These are phyloP conservation scores for Apostasia ramifera DNA, from an alignment of 106 monocot species.

Conservation along the genomic window DNA sequence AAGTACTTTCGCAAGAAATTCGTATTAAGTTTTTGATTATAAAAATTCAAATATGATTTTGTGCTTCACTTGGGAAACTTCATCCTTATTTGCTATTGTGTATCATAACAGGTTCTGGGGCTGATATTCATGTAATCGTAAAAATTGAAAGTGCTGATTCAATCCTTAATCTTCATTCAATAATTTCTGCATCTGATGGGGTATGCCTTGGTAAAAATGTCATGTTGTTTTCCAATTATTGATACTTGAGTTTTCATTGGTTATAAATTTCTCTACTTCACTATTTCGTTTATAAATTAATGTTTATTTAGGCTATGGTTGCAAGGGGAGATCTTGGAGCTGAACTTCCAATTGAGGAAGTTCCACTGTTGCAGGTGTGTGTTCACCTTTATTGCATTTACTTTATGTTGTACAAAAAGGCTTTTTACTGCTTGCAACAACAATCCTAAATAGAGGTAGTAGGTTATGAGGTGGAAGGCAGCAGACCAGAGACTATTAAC, in stretches of 20 bases:
- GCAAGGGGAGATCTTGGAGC: slow-evolving; percentile 99
- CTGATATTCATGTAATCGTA: slow-evolving; percentile 95
- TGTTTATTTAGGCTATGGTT: slow-evolving; percentile 86
- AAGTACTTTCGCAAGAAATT: slow-evolving; percentile 32
- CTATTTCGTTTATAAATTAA: slow-evolving; percentile 3
- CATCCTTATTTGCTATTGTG: neutral
- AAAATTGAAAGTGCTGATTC: slow-evolving; percentile 99
- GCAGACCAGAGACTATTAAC: no score
- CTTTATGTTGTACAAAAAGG: no score
- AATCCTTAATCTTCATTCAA: slow-evolving; percentile 91
- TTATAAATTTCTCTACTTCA: neutral
- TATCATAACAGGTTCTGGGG: slow-evolving; percentile 46
- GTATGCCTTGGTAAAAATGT: slow-evolving; percentile 28
- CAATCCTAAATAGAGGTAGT: no score
- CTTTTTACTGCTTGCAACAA: no score
- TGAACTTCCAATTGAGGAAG: slow-evolving; percentile 98
- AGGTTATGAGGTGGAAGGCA: no score
- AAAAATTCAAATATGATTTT: neutral
- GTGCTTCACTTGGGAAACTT: neutral
- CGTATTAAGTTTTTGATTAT: neutral
- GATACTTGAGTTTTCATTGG: neutral
- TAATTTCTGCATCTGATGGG: slow-evolving; percentile 97
- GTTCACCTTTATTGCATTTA: neutral
- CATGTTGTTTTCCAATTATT: neutral
- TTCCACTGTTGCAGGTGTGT: slow-evolving; percentile 85